phyloP scores from a whole-genome alignment of 2,329 filamentous ascomycete genomes.

The Talaromyces sp. region DNA sequence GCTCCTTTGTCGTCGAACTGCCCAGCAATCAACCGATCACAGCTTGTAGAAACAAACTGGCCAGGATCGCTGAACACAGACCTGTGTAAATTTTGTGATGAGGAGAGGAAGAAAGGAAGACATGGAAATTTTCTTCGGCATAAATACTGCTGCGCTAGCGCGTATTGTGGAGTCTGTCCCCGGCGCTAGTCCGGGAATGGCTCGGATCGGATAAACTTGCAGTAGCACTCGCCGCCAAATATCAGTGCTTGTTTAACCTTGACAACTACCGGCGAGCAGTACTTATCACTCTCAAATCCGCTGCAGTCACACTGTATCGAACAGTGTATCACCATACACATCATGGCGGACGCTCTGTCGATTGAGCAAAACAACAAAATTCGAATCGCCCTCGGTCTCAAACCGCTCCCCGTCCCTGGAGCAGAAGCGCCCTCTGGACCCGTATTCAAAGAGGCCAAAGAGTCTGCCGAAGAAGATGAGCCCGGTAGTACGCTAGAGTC shows the following conservation, averaged over 20 bases:
- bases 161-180: constrained; percentile 20
- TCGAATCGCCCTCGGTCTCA: constrained; percentile 82
- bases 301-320: not conserved
- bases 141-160: constrained; percentile 25
- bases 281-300: not conserved
- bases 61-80: constrained; percentile 84
- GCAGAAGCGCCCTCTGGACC: constrained; percentile 48
- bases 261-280: not conserved
- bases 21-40: constrained; percentile 73
- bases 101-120: constrained; percentile 39
- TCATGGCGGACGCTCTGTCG: constrained; percentile 58
- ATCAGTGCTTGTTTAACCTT: not conserved
- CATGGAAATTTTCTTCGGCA: constrained; percentile 35
- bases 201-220: constrained; percentile 13
- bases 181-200: constrained; percentile 24
- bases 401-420: constrained; percentile 81
- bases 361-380: constrained; percentile 95
- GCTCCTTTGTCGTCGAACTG: constrained; percentile 88
- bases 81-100: constrained; percentile 53
- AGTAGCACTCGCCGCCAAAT: not conserved
- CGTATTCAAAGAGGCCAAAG: constrained; percentile 50
- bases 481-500: constrained; percentile 79
- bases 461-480: constrained; percentile 60
- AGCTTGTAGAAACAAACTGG: constrained; percentile 42
- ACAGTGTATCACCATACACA: constrained; percentile 13